Conservation (phyloP, 495 filamentous ascomycete genomes). For the Lasiosphaeris hirsuta region DNA sequence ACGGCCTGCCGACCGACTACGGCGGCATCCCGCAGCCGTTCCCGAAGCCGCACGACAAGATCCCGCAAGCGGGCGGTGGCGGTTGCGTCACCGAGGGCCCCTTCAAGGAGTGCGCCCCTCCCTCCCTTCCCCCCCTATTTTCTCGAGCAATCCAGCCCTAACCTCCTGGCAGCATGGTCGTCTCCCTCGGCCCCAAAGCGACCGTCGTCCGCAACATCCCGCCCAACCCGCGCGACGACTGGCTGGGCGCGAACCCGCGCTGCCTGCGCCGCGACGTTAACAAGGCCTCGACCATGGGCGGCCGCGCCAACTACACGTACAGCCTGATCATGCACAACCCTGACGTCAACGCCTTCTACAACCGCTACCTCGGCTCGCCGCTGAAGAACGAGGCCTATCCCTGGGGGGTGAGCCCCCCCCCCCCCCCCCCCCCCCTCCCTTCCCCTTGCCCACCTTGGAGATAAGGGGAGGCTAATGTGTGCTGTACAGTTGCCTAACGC, state of each 20-base stretch:
- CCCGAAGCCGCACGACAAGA: constrained; percentile 7
- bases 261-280: constrained; percentile 61
- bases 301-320: constrained; percentile 43
- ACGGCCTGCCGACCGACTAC: constrained; percentile 23
- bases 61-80: constrained; percentile 52
- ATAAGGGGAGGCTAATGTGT: too few relatives aligned
- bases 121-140: too few relatives aligned
- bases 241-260: constrained; percentile 51
- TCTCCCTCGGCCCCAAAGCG: constrained; percentile 53
- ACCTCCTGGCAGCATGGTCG: constrained; percentile 31
- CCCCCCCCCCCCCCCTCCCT: too few relatives aligned
- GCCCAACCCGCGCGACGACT: constrained; percentile 17
- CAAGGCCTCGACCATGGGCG: constrained; percentile 30
- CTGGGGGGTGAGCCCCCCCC: constrained; percentile 37
- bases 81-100: constrained; percentile 62
- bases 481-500: too few relatives aligned
- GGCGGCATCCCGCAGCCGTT: constrained; percentile 3
- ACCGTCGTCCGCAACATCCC: constrained; percentile 12
- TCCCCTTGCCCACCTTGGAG: too few relatives aligned
- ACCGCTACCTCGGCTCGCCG: constrained; percentile 46
- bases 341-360: constrained; percentile 49
- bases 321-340: constrained; percentile 31
- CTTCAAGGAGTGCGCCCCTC: constrained; percentile 37
- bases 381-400: constrained; percentile 34
- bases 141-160: too few relatives aligned